phyloP scores from a whole-genome alignment of 2,329 filamentous ascomycete genomes.

The Fusarium verticillioides region DNA sequence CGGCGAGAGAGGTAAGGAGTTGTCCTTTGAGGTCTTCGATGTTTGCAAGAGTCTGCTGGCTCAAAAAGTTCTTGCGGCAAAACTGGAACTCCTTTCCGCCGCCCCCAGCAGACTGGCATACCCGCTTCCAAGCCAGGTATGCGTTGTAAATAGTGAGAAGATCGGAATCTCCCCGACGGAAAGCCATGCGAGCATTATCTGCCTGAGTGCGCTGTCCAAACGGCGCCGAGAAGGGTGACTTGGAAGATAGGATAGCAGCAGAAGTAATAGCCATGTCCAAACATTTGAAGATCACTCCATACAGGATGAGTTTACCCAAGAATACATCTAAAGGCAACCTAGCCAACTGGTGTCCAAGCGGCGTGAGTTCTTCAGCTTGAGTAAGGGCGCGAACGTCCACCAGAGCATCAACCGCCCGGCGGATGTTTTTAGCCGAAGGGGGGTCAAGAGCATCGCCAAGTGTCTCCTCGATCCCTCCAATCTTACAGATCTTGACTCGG shows the following conservation, averaged over 20 bases:
- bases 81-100: slow-evolving; percentile 84
- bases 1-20: slow-evolving; percentile 83
- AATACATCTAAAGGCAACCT: slow-evolving; percentile 93
- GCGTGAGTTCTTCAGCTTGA: slow-evolving; percentile 81
- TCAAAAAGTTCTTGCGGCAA: slow-evolving; percentile 94
- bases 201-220: slow-evolving; percentile 87
- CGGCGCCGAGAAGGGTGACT: slow-evolving; percentile 90
- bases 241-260: slow-evolving; percentile 92
- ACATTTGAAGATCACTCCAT: slow-evolving; percentile 88
- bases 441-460: slow-evolving; percentile 89
- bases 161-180: slow-evolving; percentile 89
- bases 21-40: slow-evolving; percentile 98
- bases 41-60: slow-evolving; percentile 85
- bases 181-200: slow-evolving; percentile 80
- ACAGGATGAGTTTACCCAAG: slow-evolving; percentile 89
- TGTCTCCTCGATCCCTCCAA: slow-evolving; percentile 92
- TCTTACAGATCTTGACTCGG: slow-evolving; percentile 95
- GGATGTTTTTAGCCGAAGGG: slow-evolving; percentile 90
- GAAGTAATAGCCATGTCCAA: slow-evolving; percentile 92
- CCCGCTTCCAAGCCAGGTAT: slow-evolving; percentile 87
- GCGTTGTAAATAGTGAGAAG: slow-evolving; percentile 94
- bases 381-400: slow-evolving; percentile 94
- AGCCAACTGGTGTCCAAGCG: slow-evolving; percentile 86
- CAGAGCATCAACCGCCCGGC: slow-evolving; percentile 89
- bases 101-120: slow-evolving; percentile 73